These are phyloP conservation scores for Lentinula lateritia DNA, from an alignment of 768 basidiomycete genomes.

Conservation along the genomic window DNA sequence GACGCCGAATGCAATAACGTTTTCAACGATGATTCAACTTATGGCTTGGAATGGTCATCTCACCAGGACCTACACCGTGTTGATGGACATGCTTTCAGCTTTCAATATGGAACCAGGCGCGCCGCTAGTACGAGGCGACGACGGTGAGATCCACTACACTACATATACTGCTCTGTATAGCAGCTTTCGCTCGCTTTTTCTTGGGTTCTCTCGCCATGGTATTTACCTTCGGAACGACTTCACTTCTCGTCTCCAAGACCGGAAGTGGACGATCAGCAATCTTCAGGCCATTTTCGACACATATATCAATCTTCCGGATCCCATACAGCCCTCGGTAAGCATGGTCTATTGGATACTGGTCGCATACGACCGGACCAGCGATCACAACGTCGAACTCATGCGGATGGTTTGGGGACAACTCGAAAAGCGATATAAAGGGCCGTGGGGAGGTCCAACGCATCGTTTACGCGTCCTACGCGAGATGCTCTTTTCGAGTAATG, in stretches of 20 bases:
- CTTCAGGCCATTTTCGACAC: constrained; percentile 53
- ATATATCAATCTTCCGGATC: constrained; percentile 54
- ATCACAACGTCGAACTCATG: constrained; percentile 41
- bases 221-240: constrained; percentile 13
- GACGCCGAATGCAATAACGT: constrained; percentile 62
- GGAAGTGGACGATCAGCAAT: constrained; percentile 53
- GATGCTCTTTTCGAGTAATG: constrained; percentile 24
- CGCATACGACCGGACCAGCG: constrained; percentile 59
- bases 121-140: constrained; percentile 19
- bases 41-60: constrained; percentile 72
- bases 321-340: constrained; percentile 35
- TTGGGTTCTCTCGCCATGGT: constrained; percentile 67
- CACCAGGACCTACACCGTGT: constrained; percentile 43
- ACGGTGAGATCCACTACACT: constrained; percentile 19
- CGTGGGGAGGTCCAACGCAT: constrained; percentile 37
- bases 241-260: constrained; percentile 10
- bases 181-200: constrained; percentile 68
- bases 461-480: constrained; percentile 36
- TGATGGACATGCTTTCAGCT: constrained; percentile 61
- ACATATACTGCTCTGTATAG: constrained; percentile 40
- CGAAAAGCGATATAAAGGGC: constrained; percentile 46
- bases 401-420: constrained; percentile 53
- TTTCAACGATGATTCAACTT: constrained; percentile 60
- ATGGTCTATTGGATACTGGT: constrained; percentile 63
- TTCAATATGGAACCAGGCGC: constrained; percentile 32